phyloP scores from a whole-genome alignment of 352 stramenopile species.

The Phytopythium montanum region DNA sequence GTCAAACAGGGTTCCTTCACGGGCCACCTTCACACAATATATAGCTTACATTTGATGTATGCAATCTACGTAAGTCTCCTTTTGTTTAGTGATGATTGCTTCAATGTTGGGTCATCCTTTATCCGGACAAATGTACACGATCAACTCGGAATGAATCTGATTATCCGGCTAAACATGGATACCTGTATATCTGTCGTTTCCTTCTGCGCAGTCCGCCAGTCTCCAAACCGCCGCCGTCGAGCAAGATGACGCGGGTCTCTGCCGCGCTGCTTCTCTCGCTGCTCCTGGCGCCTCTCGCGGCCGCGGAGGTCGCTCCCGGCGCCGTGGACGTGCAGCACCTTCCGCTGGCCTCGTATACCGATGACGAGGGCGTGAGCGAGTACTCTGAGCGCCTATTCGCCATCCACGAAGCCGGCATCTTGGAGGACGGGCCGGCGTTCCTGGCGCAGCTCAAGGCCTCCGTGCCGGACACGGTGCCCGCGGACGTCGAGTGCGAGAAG shows the following conservation, averaged over 20 bases:
- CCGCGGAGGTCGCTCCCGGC: neutral
- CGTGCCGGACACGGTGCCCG: slow-evolving; percentile 64
- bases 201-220: neutral
- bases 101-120: too few species aligned
- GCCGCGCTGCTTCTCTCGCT: neutral
- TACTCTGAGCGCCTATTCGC: slow-evolving; percentile 2
- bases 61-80: too few species aligned
- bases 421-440: slow-evolving; percentile 25
- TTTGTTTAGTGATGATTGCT: too few species aligned
- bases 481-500: slow-evolving; percentile 43
- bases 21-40: too few species aligned
- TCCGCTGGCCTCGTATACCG: neutral
- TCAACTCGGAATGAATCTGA: too few species aligned
- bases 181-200: slow-evolving; percentile 1
- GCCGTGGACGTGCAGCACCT: neutral
- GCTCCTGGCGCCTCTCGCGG: neutral
- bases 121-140: too few species aligned
- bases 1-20: too few species aligned
- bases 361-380: neutral
- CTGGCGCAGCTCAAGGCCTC: slow-evolving; percentile 25
- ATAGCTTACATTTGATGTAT: too few species aligned
- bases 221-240: neutral
- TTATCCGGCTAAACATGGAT: neutral
- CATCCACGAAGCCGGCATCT: slow-evolving; percentile 1
- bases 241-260: neutral